phyloP scores from a whole-genome alignment of 2,329 filamentous ascomycete species.

The Epichloe sp. region DNA sequence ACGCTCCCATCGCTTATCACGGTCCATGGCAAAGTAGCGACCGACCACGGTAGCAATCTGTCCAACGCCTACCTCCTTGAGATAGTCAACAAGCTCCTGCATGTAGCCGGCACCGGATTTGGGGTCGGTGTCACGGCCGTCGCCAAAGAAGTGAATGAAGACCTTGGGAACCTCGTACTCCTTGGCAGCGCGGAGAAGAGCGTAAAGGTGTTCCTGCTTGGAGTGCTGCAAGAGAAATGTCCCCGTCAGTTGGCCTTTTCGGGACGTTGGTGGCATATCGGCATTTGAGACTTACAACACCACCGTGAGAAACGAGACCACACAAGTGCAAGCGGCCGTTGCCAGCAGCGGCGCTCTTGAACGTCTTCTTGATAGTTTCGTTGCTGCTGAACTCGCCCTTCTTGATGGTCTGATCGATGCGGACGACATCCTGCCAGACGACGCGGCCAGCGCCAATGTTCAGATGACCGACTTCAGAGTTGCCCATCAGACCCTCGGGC shows the following conservation, averaged over 20 bases:
- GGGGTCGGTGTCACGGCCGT: constrained; percentile 94
- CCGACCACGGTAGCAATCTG: constrained; percentile 88
- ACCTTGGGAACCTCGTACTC: constrained; percentile 76
- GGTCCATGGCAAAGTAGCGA: constrained; percentile 98
- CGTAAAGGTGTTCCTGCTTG: constrained; percentile 87
- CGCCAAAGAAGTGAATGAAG: constrained; percentile 98
- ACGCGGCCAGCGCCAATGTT: constrained; percentile 97
- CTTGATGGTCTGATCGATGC: constrained; percentile 89
- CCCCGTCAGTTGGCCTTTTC: background rate
- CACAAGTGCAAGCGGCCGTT: constrained; percentile 88
- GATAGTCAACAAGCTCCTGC: constrained; percentile 68
- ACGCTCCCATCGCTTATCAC: constrained; percentile 97
- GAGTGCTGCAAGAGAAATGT: constrained; percentile 46
- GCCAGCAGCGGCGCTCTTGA: constrained; percentile 69
- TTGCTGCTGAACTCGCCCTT: constrained; percentile 66
- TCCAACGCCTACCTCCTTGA: constrained; percentile 73
- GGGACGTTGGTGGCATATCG: background rate
- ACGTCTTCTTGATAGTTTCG: constrained; percentile 61
- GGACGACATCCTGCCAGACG: constrained; percentile 96
- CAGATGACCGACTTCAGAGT: constrained; percentile 95
- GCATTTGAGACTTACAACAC: constrained; percentile 47
- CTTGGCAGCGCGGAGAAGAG: constrained; percentile 81
- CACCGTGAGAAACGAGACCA: constrained; percentile 87
- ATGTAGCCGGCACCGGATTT: constrained; percentile 85
- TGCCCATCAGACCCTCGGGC: constrained; percentile 95